These are phyloP conservation scores for Microglena sp. DNA, from an alignment of 139 green algal species.

Conservation along the genomic window DNA sequence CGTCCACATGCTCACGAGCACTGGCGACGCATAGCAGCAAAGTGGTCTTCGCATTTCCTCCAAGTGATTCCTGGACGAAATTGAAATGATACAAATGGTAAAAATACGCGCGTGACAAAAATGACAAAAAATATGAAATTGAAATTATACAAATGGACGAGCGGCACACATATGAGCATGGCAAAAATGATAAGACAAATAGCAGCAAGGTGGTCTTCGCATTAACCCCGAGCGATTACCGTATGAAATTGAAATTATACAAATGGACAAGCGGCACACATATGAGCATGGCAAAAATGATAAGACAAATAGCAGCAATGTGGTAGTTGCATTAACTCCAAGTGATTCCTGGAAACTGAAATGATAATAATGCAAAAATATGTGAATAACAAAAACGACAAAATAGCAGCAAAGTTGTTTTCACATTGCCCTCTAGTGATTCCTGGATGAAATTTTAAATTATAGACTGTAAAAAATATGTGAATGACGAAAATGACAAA, in stretches of 20 bases:
- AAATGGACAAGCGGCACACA: no score
- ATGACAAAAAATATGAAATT: neutral
- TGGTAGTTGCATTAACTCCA: neutral
- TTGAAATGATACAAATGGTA: neutral
- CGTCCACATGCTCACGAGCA: conserved; percentile 54
- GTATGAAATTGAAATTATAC: neutral
- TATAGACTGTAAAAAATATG: neutral
- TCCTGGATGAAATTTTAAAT: neutral
- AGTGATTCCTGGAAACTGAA: neutral
- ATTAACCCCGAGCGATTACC: neutral
- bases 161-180: no score
- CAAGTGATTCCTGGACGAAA: conserved; percentile 58
- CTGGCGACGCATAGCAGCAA: conserved; percentile 60
- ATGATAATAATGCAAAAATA: neutral
- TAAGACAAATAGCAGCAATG: neutral
- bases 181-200: no score
- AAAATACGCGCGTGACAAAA: no score
- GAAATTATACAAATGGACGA: no score
- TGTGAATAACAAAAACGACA: no score
- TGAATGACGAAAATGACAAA: conserved; percentile 1
- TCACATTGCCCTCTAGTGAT: no score
- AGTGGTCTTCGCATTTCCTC: conserved; percentile 78
- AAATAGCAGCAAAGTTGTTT: no score
- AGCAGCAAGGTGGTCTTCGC: neutral
- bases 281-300: no score